phyloP scores from a whole-genome alignment of 495 filamentous ascomycete genomes.

The Trichocladium antarcticum region DNA sequence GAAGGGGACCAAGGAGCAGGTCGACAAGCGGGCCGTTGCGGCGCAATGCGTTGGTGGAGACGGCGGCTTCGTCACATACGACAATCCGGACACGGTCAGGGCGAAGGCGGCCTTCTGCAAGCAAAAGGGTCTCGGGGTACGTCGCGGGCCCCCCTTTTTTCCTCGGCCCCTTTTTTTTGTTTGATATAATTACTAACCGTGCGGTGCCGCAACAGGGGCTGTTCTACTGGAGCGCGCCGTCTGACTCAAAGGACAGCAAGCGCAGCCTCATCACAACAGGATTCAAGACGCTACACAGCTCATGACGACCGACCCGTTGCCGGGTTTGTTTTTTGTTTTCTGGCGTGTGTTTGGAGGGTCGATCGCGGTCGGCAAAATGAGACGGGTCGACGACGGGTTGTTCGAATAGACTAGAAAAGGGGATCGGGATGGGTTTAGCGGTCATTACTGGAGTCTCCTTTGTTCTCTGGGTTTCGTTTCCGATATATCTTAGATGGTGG shows the following conservation, averaged over 20 bases:
- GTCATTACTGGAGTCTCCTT: not conserved
- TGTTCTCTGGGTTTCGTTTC: not conserved
- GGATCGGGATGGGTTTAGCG: not conserved
- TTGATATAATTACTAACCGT: too few species aligned
- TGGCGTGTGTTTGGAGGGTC: too few species aligned
- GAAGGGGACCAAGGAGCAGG: slow-evolving; percentile 53
- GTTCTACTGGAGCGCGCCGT: slow-evolving; percentile 88
- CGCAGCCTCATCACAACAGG: slow-evolving; percentile 66
- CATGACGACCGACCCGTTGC: slow-evolving; percentile 16
- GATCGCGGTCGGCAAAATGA: too few species aligned
- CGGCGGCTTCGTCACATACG: slow-evolving; percentile 80
- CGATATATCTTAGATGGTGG: not conserved
- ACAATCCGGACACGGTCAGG: slow-evolving; percentile 72
- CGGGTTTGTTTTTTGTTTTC: not conserved
- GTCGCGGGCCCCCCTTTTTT: slow-evolving; percentile 14
- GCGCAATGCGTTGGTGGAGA: slow-evolving; percentile 71
- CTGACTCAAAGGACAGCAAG: slow-evolving; percentile 52
- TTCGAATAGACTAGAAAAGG: not conserved
- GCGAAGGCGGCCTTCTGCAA: slow-evolving; percentile 76
- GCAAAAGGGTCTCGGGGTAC: slow-evolving; percentile 56
- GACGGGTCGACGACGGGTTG: not conserved
- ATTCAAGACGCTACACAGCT: slow-evolving; percentile 57
- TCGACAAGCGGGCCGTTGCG: slow-evolving; percentile 54
- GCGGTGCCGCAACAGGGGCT: too few species aligned
- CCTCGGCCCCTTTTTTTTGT: too few species aligned